phyloP scores from a whole-genome alignment of 2,329 filamentous ascomycete species.

The Dendrostoma leiphaemia region DNA sequence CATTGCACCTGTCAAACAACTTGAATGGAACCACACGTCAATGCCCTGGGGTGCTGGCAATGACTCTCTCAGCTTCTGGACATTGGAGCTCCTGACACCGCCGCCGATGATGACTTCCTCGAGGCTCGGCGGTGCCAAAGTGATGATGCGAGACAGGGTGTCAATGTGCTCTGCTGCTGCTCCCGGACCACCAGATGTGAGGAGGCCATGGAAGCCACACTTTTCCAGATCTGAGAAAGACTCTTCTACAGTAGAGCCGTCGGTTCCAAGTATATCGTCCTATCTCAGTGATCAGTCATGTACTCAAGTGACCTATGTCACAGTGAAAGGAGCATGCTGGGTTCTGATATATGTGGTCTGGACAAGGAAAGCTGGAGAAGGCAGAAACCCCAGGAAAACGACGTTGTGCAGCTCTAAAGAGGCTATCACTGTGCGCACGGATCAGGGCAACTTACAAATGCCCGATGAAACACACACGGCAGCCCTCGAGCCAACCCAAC shows the following conservation, averaged over 20 bases:
- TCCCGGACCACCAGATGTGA: constrained; percentile 52
- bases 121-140: constrained; percentile 27
- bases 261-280: constrained; percentile 40
- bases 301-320: neutral
- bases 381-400: too few species aligned
- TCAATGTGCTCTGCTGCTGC: constrained; percentile 37
- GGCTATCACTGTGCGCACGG: too few species aligned
- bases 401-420: too few species aligned
- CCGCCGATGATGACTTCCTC: constrained; percentile 51
- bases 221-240: constrained; percentile 34
- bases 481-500: constrained; percentile 40
- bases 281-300: neutral
- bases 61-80: constrained; percentile 26
- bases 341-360: too few species aligned
- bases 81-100: constrained; percentile 44
- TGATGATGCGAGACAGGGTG: constrained; percentile 35
- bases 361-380: too few species aligned
- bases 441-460: constrained; percentile 34
- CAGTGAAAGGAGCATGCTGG: too few species aligned
- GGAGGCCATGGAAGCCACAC: constrained; percentile 48
- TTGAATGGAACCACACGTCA: constrained; percentile 47
- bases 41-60: constrained; percentile 24
- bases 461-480: constrained; percentile 53
- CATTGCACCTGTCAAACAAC: constrained; percentile 33
- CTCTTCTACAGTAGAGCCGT: constrained; percentile 7